A percentile compares a stretch with the other conserved stretches of the same genome.
These are phyloP conservation scores for Monilinia fructicola DNA, from an alignment of 2,329 filamentous ascomycete genomes.

Conservation along the genomic window DNA sequence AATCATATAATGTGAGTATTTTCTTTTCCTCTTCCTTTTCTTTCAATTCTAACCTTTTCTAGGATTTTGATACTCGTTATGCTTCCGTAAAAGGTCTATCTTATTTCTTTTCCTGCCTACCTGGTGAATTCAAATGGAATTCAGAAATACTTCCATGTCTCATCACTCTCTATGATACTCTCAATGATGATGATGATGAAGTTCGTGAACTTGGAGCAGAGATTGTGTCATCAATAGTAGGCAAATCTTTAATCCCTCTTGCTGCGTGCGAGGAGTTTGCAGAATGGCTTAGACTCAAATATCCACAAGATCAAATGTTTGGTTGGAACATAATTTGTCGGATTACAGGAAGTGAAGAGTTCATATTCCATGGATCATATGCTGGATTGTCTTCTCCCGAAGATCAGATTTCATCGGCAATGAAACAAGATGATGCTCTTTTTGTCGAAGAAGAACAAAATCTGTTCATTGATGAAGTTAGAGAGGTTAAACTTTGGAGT, in stretches of 20 bases:
- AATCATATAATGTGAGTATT: conserved; percentile 49
- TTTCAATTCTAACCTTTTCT: conserved; percentile 16
- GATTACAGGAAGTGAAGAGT: conserved; percentile 29
- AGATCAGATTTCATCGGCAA: conserved; percentile 47
- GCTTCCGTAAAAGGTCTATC: conserved; percentile 59
- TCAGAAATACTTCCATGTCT: conserved; percentile 52
- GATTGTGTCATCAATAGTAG: conserved; percentile 44
- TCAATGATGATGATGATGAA: conserved; percentile 92
- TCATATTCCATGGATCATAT: background rate
- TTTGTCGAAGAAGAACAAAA: conserved; percentile 94
- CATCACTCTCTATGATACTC: conserved; percentile 68
- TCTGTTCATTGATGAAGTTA: conserved; percentile 81
- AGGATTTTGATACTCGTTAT: conserved; percentile 65
- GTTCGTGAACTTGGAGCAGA: conserved; percentile 58
- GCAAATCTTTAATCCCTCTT: conserved; percentile 45
- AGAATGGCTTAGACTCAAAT: conserved; percentile 24
- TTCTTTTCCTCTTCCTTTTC: background rate
- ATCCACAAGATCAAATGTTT: conserved; percentile 20
- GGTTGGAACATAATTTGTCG: conserved; percentile 27
- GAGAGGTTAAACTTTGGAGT: conserved; percentile 70
- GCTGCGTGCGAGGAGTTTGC: conserved; percentile 27
- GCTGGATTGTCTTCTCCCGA: conserved; percentile 40
- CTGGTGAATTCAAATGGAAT: conserved; percentile 19
- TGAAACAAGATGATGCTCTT: conserved; percentile 63
- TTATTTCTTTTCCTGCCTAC: conserved; percentile 45